Conservation (phyloP, 2,329 filamentous ascomycete genomes). For the Microdochium nivale region DNA sequence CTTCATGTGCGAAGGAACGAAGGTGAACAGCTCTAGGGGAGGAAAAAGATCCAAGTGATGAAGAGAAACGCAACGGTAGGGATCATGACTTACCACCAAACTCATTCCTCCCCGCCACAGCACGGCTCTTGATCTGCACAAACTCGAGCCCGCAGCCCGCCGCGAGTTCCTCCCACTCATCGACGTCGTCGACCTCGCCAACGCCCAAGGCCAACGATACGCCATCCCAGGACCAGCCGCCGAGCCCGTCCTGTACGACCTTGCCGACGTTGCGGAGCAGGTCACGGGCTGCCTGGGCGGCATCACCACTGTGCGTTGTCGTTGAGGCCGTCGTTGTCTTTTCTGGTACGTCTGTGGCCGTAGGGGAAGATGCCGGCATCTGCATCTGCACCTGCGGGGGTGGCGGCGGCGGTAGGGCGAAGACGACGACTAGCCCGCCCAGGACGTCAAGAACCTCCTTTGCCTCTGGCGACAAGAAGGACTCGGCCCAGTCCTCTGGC, state of each 20-base stretch:
- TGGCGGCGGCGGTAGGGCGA: conserved; percentile 27
- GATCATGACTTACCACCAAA: conserved; percentile 48
- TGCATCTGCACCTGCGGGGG: too few relatives aligned
- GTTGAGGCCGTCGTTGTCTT: background rate
- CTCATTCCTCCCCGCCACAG: conserved; percentile 39
- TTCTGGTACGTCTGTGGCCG: background rate
- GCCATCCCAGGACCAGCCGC: conserved; percentile 57
- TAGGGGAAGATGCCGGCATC: conserved; percentile 1
- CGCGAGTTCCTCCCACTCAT: conserved; percentile 55
- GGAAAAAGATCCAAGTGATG: too few relatives aligned
- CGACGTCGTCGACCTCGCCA: conserved; percentile 32
- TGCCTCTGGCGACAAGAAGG: conserved; percentile 53
- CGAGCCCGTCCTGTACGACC: conserved; percentile 47
- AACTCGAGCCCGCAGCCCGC: conserved; percentile 53
- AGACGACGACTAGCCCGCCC: conserved; percentile 49
- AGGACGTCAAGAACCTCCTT: conserved; percentile 53
- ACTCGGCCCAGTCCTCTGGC: conserved; percentile 44
- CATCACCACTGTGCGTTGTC: background rate
- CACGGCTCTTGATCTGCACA: conserved; percentile 38
- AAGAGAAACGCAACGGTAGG: too few relatives aligned
- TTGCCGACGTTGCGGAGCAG: conserved; percentile 44
- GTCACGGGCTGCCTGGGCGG: conserved; percentile 21
- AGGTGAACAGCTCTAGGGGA: too few relatives aligned
- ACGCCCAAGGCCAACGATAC: conserved; percentile 52
- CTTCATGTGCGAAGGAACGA: too few relatives aligned